These are phyloP conservation scores for Eutrema japonicum DNA, from an alignment of 345 rosid genomes.

Conservation along the genomic window DNA sequence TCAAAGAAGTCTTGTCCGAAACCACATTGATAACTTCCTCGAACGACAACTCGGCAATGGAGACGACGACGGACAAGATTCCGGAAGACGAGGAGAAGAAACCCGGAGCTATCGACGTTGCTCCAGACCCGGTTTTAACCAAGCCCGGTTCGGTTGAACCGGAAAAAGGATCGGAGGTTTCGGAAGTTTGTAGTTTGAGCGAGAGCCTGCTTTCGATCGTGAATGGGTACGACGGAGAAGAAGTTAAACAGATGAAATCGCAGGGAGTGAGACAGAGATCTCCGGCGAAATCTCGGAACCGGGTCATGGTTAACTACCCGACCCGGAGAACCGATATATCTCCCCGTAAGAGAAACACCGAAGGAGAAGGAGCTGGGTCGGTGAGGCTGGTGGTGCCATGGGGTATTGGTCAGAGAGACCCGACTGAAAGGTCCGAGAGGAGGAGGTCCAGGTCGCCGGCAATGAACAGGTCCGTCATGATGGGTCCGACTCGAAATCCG, in stretches of 20 bases:
- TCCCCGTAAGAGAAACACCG: slow-evolving; percentile 47
- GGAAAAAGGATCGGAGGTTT: slow-evolving; percentile 35
- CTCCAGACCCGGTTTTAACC: slow-evolving; percentile 5
- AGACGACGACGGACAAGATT: slow-evolving; percentile 13
- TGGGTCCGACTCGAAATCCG: slow-evolving; percentile 18
- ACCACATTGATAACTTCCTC: slow-evolving; percentile 35
- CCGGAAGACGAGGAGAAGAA: slow-evolving; percentile 37
- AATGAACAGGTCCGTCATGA: slow-evolving; percentile 50
- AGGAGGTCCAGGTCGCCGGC: slow-evolving; percentile 78
- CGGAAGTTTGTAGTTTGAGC: slow-evolving; percentile 39
- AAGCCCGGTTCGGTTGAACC: slow-evolving; percentile 23
- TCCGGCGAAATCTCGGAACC: slow-evolving; percentile 43
- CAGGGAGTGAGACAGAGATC: slow-evolving; percentile 39
- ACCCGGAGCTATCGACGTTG: slow-evolving; percentile 5
- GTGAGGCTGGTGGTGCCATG: slow-evolving; percentile 43
- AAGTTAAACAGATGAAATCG: slow-evolving; percentile 29
- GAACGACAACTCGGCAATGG: slow-evolving; percentile 15
- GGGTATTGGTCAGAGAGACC: slow-evolving; percentile 50
- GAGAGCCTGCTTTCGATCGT: slow-evolving; percentile 43
- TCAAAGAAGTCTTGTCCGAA: slow-evolving; percentile 47
- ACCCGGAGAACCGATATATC: slow-evolving; percentile 58
- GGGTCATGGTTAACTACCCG: slow-evolving; percentile 45
- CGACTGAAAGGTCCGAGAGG: slow-evolving; percentile 61
- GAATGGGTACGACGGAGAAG: slow-evolving; percentile 43
- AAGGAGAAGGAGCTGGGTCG: slow-evolving; percentile 38